Evolutionary conservation across 2,329 filamentous ascomycete species (phyloP), one percentile per base, ranked within the genome.

Genomic region (Fusarium chaquense): DNA sequence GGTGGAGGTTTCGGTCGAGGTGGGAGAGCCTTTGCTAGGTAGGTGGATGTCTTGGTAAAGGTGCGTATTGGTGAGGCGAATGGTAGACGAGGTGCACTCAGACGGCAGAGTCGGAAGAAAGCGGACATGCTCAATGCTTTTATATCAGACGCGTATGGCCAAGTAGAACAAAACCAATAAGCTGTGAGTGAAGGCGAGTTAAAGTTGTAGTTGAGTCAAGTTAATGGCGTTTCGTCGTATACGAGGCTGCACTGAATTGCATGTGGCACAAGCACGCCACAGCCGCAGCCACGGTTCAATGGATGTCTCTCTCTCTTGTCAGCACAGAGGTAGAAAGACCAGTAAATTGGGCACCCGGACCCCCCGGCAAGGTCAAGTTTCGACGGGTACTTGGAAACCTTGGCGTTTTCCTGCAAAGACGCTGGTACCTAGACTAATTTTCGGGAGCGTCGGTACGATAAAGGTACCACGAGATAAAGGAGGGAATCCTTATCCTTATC

Each of bases 1-100:
- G 90, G 86, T 22, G 96, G 88, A 15, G 89, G 86, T 65, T 84
- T 87, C 16, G 91, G 90, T 6, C 94, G 89, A 8, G 93, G 90
- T 2, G 95, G 94, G 76, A 97, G 78, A 62, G 69, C 86, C 76
- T 91, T 92, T 51, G 75, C 72, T 51, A 74, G 65, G 22, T 62
- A 43, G 50, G 71, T 30, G n/a, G 75, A 50, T 47, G 78, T 76
- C 60, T 74, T 76, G 46, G 76, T 78, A 74, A 82, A 78, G 58
- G 75, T 61, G 28, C 67, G 74, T 58, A 46, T 52, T 32, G 55
- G 28, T n/a, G 54, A 57, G 46, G 56, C 30, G 33, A 52, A 10
- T 16, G 53, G 50, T 33, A 54, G 46, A 40, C 30, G n/a, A 33
- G 38, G n/a, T 20, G 54, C 20, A 22, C 46, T 54, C 22, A 24